Base-by-base conservation (phyloP, 2,329 filamentous ascomycete species). In the Mycosphaerella sp. region DNA sequence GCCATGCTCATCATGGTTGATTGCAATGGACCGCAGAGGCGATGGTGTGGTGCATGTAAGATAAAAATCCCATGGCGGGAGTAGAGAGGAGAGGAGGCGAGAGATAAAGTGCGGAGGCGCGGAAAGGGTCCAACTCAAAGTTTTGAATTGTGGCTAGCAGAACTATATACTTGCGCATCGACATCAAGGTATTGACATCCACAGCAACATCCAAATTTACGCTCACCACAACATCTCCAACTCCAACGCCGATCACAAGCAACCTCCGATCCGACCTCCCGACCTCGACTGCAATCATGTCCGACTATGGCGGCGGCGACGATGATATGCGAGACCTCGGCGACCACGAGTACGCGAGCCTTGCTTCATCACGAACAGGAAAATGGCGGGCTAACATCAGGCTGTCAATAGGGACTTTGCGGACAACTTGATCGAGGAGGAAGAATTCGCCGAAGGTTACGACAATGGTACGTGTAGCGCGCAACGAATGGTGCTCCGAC, bases 381-480 rank as follows among this genome's bases (percentile, higher is more conserved):
- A 51, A 9, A 2, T 42, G 42, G 14, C n/a, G 23, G 11, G 38
- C 58, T 57, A 41, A 58, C 39, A 2, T n/a, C 6, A 9, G 31
- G 17, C 41, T 12, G 14, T 6, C 40, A 29, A 38, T 41, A 71
- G 68, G 59, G 66, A 67, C 45, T 64, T 68, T 36, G 67, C 63
- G n/a, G 69, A 68, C 56, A 71, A 71, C 56, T 61, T 70, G 57
- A 65, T 71, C 46, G 67, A 71, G 34, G 69, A 70, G 55, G 78
- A 82, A 56, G 78, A 81, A 46, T 80, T 81, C 57, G 69, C 79
- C 53, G 74, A 77, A 17, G 80, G 83, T 56, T 79, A 78, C 44
- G 70, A 74, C 34, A 59, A 60, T 39, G 63, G 62, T 57, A 48
- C 14, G 45, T 29, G 26, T 29, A 29, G 26, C 26, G 26, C 26